Percentiles rank a stretch among this genome's conserved stretches.
These are phyloP conservation scores for Geranium rotundifolium DNA, from an alignment of 345 rosid species.

Conservation along the genomic window DNA sequence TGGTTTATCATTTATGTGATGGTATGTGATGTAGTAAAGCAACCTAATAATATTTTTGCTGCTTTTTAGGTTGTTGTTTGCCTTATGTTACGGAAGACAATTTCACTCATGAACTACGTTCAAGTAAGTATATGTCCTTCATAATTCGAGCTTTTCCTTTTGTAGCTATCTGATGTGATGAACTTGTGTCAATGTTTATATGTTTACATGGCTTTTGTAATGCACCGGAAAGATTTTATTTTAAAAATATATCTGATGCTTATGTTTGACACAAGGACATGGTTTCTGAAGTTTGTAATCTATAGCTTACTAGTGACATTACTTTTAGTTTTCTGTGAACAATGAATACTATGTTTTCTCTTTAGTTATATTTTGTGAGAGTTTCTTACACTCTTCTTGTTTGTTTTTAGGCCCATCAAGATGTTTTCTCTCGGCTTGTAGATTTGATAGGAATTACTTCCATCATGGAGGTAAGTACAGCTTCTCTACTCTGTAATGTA, in stretches of 20 bases:
- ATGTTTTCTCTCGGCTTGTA: conserved; percentile 70
- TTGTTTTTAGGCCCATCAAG: conserved; percentile 55
- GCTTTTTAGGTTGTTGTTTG: conserved; percentile 73
- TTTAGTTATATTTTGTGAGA: no score
- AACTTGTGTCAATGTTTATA: no score
- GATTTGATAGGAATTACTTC: conserved; percentile 99
- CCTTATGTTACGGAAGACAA: conserved; percentile 88
- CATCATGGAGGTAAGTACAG: conserved; percentile 82
- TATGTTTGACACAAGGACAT: not conserved
- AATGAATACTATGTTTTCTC: not conserved
- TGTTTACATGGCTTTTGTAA: no score
- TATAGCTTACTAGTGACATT: not conserved
- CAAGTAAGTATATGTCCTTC: conserved; percentile 39
- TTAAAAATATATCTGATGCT: not conserved
- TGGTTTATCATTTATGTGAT: not conserved
- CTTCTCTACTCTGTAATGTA: conserved; percentile 5
- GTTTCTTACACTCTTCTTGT: not conserved
- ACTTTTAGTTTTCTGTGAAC: no score
- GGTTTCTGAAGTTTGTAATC: not conserved
- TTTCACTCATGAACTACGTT: conserved; percentile 81
- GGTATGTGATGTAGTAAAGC: conserved; percentile 1
- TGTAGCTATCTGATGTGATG: not conserved
- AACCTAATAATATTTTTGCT: conserved; percentile 10
- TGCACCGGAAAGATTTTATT: not conserved
- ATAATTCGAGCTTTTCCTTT: not conserved